Evolutionary conservation across 495 filamentous ascomycete genomes (phyloP), one percentile per base, ranked within the genome.

Genomic region (Lophiostoma macrostomum): DNA sequence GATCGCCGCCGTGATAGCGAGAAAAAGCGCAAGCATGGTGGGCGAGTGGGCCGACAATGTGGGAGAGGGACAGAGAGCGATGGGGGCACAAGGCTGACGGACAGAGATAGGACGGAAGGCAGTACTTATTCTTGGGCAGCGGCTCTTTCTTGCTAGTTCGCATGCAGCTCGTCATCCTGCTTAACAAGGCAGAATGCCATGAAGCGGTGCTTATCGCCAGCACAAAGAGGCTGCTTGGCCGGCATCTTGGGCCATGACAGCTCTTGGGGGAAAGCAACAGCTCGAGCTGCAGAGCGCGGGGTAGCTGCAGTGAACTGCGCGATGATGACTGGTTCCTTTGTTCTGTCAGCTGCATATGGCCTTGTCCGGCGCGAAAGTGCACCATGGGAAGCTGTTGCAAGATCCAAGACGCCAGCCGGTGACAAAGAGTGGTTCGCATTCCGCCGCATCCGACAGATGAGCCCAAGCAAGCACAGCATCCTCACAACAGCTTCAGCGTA

Each of bases 21-120:
- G 34, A 28, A 56, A 58, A 41, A 64, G 58, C 25, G 57, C 49
- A 42, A 62, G 29, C 60, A 69, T 65, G 31, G 45, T 55, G 60
- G 39, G 23, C n/a, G 10, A 22, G 41, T 46, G 52, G 20, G n/a
- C n/a, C 24, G 19, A 8, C 11, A 8, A 16, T 25, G 37, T 34
- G 34, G 40, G 25, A 45, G 34, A 29, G 40, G 34, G 24, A 29
- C 41, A 25, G 16, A 50, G 36, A 45, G 29, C 31, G 40, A 43
- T 30, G 31, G 42, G n/a, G n/a, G n/a, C 27, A 49, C 28, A 22
- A 44, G 56, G 43, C 36, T 54, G 34, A 27, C 40, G 23, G 20
- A 19, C 12, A 50, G 32, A 31, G 28, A 38, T 25, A 2, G 53
- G 36, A 24, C 25, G 28, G 44, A 40, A 49, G 36, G 24, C 31